phyloP scores from a whole-genome alignment of 192 early-diverging fungal genomes.

The Rhizophagus prolifer region DNA sequence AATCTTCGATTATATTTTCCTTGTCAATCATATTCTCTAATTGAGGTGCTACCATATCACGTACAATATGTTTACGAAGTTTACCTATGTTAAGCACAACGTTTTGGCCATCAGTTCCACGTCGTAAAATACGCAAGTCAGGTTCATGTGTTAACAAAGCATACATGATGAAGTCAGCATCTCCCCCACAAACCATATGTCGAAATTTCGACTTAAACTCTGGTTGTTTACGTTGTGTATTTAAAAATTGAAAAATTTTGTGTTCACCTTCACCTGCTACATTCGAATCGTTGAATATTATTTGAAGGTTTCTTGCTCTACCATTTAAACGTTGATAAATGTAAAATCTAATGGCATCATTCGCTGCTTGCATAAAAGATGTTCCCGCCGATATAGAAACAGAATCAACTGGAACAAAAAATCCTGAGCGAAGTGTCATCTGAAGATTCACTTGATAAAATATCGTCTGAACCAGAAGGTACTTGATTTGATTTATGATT shows the following conservation, averaged over 20 bases:
- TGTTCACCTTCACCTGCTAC: constrained; percentile 30
- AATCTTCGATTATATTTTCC: constrained; percentile 27
- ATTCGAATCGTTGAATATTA: constrained; percentile 26
- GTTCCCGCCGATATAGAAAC: constrained; percentile 23
- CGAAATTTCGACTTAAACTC: not conserved
- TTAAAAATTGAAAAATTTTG: constrained; percentile 26
- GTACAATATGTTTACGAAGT: constrained; percentile 23
- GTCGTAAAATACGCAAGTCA: constrained; percentile 16
- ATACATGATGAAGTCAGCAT: constrained; percentile 30
- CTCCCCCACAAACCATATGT: constrained; percentile 27
- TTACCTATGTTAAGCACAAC: not conserved
- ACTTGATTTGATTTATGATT: not conserved
- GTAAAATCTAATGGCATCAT: constrained; percentile 25
- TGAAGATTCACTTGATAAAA: not conserved
- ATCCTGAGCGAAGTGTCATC: not conserved
- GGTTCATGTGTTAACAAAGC: constrained; percentile 19
- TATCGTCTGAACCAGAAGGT: not conserved
- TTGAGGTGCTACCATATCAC: constrained; percentile 11
- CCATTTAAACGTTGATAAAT: constrained; percentile 28
- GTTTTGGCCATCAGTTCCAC: not conserved
- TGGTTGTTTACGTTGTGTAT: constrained; percentile 17
- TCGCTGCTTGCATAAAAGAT: constrained; percentile 23
- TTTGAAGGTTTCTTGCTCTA: constrained; percentile 5
- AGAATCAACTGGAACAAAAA: constrained; percentile 23
- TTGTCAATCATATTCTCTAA: not conserved